These are phyloP conservation scores for Dispira parvispora DNA, from an alignment of 192 early-diverging fungal species.

Conservation along the genomic window DNA sequence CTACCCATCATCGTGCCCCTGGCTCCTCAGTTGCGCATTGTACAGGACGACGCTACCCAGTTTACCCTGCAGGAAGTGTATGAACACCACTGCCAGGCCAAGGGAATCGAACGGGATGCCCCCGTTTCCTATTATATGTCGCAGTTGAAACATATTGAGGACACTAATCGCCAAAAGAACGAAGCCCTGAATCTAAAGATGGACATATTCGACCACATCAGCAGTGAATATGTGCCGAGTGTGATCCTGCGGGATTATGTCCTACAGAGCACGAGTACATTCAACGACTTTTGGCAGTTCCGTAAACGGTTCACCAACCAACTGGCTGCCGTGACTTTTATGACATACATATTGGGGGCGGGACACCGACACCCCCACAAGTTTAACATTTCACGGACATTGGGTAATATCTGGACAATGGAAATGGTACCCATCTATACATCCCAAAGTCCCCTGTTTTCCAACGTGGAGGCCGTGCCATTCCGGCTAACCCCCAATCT, in stretches of 20 bases:
- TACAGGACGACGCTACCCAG: slow-evolving; percentile 83
- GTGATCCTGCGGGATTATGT: slow-evolving; percentile 77
- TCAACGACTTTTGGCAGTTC: slow-evolving; percentile 84
- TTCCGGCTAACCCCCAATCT: slow-evolving; percentile 98
- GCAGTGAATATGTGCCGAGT: slow-evolving; percentile 65
- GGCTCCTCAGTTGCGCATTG: slow-evolving; percentile 78
- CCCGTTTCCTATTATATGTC: slow-evolving; percentile 67
- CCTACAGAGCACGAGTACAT: slow-evolving; percentile 46
- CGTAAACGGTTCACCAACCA: slow-evolving; percentile 89
- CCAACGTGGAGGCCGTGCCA: slow-evolving; percentile 74
- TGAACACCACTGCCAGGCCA: slow-evolving; percentile 64
- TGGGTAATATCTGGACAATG: slow-evolving; percentile 72
- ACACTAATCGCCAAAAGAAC: slow-evolving; percentile 26
- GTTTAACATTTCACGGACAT: slow-evolving; percentile 65
- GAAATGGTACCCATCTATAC: slow-evolving; percentile 56
- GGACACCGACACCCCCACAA: slow-evolving; percentile 78
- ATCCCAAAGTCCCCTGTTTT: slow-evolving; percentile 30
- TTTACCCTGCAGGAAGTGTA: slow-evolving; percentile 85
- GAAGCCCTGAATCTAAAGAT: slow-evolving; percentile 63
- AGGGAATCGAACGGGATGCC: slow-evolving; percentile 69
- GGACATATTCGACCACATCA: slow-evolving; percentile 79
- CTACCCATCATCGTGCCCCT: slow-evolving; percentile 85
- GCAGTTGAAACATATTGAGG: slow-evolving; percentile 31
- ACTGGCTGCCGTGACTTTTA: slow-evolving; percentile 72
- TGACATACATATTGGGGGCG: slow-evolving; percentile 82